Evolutionary conservation across 768 basidiomycete genomes (phyloP).

Genomic region (Ramaria sp.): DNA sequence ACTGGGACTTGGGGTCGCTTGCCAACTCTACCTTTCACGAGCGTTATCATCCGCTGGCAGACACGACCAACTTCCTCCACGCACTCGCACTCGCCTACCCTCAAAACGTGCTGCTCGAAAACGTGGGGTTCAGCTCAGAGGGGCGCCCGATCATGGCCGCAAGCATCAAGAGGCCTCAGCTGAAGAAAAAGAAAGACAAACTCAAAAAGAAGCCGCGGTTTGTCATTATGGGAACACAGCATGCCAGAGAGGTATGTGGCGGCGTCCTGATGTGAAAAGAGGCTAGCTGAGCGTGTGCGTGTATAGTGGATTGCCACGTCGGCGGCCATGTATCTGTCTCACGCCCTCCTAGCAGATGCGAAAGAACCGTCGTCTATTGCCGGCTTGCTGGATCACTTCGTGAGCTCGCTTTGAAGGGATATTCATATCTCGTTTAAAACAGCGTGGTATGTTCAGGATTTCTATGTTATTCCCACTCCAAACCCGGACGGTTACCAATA

Average conservation of each 20-base stretch:
- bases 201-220: conserved; percentile 38
- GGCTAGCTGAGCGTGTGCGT: no score
- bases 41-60: conserved; percentile 45
- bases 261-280: no score
- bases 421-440: no score
- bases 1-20: no score
- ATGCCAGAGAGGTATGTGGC: conserved; percentile 57
- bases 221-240: conserved; percentile 62
- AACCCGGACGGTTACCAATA: conserved; percentile 70
- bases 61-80: conserved; percentile 41
- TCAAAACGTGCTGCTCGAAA: conserved; percentile 32
- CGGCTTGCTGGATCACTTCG: conserved; percentile 42
- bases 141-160: conserved; percentile 49
- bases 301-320: conserved; percentile 81
- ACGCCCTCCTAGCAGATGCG: conserved; percentile 47
- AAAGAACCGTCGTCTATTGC: conserved; percentile 37
- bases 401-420: no score
- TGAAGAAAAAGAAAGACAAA: conserved; percentile 13
- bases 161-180: conserved; percentile 30
- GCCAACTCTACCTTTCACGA: conserved; percentile 23
- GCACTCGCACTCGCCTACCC: conserved; percentile 38
- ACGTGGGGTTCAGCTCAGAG: conserved; percentile 46
- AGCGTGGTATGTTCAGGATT: conserved; percentile 29
- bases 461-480: conserved; percentile 56
- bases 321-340: conserved; percentile 60